Conservation (phyloP, 78 protist genomes). For the Dictyostelium intermedium region DNA sequence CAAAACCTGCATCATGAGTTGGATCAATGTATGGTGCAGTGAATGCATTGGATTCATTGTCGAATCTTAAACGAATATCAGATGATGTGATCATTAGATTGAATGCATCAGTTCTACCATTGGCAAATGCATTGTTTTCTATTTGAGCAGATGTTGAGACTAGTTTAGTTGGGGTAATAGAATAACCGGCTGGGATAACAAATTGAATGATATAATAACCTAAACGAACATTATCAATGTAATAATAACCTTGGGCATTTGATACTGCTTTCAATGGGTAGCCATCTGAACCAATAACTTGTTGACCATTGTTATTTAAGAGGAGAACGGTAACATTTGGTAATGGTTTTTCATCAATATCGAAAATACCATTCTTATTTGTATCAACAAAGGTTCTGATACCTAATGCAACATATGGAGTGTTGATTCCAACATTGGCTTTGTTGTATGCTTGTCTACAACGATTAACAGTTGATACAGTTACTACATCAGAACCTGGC, state of each 20-base stretch:
- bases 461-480: background rate
- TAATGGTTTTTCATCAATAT: background rate
- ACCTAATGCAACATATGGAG: conserved; percentile 57
- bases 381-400: conserved; percentile 18
- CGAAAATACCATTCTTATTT: conserved; percentile 37
- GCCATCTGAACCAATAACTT: background rate
- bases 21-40: conserved; percentile 11
- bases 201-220: conserved; percentile 13
- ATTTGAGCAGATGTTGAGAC: background rate
- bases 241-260: conserved; percentile 20
- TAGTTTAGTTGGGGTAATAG: background rate
- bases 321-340: background rate
- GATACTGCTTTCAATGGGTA: conserved; percentile 1
- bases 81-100: background rate
- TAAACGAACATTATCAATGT: conserved; percentile 18
- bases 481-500: background rate
- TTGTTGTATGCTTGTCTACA: background rate
- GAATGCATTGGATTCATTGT: background rate
- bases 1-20: conserved; percentile 32
- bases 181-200: conserved; percentile 18
- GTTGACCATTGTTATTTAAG: background rate
- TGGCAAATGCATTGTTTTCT: background rate
- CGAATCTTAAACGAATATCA: background rate
- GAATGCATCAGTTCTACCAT: conserved; percentile 22
- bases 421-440: conserved; percentile 11